Evolutionary conservation across 2,329 filamentous ascomycete genomes (phyloP).

Genomic region (Penicillium sp.): DNA sequence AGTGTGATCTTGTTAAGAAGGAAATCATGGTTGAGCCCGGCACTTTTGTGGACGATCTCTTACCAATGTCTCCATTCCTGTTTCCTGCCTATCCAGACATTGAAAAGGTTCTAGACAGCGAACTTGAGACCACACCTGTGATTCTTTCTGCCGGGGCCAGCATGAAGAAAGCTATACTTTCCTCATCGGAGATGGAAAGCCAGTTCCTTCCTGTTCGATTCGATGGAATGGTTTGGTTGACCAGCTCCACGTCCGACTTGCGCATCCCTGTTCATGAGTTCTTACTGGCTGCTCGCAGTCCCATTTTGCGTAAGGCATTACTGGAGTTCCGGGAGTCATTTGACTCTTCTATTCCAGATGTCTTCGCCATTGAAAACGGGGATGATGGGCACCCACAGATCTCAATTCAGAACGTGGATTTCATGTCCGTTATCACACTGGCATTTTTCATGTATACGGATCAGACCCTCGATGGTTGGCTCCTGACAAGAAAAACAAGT

Average conservation of each 20-base stretch:
- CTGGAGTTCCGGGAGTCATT: slow-evolving; percentile 58
- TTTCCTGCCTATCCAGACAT: slow-evolving; percentile 52
- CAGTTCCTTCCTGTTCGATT: slow-evolving; percentile 32
- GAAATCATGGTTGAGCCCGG: slow-evolving; percentile 68
- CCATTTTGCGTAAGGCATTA: slow-evolving; percentile 65
- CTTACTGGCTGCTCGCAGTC: slow-evolving; percentile 73
- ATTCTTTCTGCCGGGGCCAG: slow-evolving; percentile 21
- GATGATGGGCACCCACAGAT: slow-evolving; percentile 58
- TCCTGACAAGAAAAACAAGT: slow-evolving; percentile 67
- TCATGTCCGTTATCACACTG: slow-evolving; percentile 77
- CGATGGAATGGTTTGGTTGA: slow-evolving; percentile 43
- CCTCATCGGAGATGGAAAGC: slow-evolving; percentile 48
- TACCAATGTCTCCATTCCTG: slow-evolving; percentile 67
- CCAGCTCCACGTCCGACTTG: slow-evolving; percentile 65
- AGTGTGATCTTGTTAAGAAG: slow-evolving; percentile 76
- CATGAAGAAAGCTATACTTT: slow-evolving; percentile 46
- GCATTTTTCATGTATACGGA: slow-evolving; percentile 82
- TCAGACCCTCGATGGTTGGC: slow-evolving; percentile 80
- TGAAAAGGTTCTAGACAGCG: slow-evolving; percentile 39
- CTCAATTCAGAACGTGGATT: slow-evolving; percentile 69
- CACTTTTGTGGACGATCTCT: slow-evolving; percentile 72
- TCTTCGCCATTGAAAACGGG: slow-evolving; percentile 59
- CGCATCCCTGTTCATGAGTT: slow-evolving; percentile 81
- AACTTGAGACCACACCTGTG: slow-evolving; percentile 43
- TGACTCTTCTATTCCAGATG: slow-evolving; percentile 59